Evolutionary conservation across 2,329 filamentous ascomycete species (phyloP).

Genomic region (Fusarium cicatricum): DNA sequence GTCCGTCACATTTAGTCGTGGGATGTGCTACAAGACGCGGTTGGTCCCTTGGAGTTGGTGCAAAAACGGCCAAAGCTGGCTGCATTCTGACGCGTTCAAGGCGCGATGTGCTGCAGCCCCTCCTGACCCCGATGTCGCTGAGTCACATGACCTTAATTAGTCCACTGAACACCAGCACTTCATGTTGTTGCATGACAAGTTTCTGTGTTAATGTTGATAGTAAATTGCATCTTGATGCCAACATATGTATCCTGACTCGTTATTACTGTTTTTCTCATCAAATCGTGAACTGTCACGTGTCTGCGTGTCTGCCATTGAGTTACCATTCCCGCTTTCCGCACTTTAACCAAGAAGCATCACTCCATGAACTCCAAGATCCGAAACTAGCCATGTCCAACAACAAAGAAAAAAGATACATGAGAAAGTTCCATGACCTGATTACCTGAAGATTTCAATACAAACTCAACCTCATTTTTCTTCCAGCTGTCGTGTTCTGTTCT

Average conservation of each 20-base stretch:
- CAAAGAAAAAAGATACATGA: background rate
- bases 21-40: conserved; percentile 31
- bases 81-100: conserved; percentile 29
- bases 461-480: background rate
- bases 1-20: conserved; percentile 18
- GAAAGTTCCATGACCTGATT: background rate
- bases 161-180: background rate
- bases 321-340: too few species aligned
- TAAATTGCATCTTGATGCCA: background rate
- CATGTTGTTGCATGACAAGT: background rate
- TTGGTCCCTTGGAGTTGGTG: conserved; percentile 7
- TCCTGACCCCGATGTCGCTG: conserved; percentile 20
- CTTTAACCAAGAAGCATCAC: too few species aligned
- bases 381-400: background rate
- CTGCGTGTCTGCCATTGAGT: too few species aligned
- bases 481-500: background rate
- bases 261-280: background rate
- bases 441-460: background rate
- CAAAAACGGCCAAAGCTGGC: conserved; percentile 15
- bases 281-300: background rate
- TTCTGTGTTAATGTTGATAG: background rate
- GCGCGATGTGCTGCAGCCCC: conserved; percentile 29
- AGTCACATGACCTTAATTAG: conserved; percentile 30
- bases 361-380: too few species aligned
- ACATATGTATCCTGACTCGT: background rate